Base-by-base conservation (phyloP, 176 grass and related monocot genomes). In the Canna indica region DNA sequence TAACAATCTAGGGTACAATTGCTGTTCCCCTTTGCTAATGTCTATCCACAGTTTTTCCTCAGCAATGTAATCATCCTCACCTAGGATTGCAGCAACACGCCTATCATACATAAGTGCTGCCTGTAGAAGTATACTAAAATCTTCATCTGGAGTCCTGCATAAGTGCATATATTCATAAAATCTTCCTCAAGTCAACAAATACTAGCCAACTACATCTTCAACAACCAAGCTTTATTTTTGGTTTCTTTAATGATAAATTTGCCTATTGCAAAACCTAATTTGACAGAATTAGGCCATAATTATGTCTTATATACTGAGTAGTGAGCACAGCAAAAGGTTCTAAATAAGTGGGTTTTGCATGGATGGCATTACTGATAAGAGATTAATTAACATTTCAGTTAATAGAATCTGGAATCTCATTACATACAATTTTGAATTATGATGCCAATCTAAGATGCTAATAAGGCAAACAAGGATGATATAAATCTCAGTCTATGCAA, bases 101-200 rank as follows among this genome's bases (percentile, higher is more conserved):
- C 95, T 90, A 76, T 99, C 95, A 7, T 99, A 99, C 86, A 94
- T 90, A 48, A 99, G 31, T 72, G 95, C 84, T 71, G 95, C 95
- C 88, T 99, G 84, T 54, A 99, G 71, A 84, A 99, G 95, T 75
- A 94, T 88, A 70, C 87, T 85, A 71, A 99, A 99, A 94, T 99
- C 90, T 74, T 99, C 95, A 74, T 99, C 95, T 41, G 79, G 82
- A 35, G 95, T 94, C 95, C 95, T 99, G 80, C 41, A 69, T n/a
- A n/a, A n/a, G n/a, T n/a, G n/a, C n/a, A n/a, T 48, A 84, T 69
- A 74, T 61, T 87, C 15, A 16, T 18, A 26, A 33, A 32, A 29
- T 31, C 32, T 22, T 68, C 41, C 5, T 9, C 52, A 63, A 9
- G 58, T 64, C 25, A 71, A 77, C 16, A 10, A 18, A n/a, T n/a